Conservation (phyloP, 345 rosid genomes). For the Carallia pectinifolia region DNA sequence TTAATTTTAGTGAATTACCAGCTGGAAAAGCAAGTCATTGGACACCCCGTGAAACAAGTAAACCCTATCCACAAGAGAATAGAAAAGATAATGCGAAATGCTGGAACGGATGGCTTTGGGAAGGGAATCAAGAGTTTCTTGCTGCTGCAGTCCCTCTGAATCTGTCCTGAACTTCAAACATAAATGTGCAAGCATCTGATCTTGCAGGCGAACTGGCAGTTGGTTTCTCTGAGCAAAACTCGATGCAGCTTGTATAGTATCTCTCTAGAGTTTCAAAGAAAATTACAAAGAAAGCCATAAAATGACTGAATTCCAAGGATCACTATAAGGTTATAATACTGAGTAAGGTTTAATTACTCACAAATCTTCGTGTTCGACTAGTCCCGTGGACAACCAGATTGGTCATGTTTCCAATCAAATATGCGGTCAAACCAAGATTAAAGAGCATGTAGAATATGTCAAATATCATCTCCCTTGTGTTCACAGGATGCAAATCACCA, state of each 20-base stretch:
- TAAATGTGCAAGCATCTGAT: constrained; percentile 34
- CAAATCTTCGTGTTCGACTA: constrained; percentile 86
- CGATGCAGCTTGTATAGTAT: constrained; percentile 36
- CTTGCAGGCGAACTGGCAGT: constrained; percentile 29
- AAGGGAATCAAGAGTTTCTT: constrained; percentile 35
- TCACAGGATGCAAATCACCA: constrained; percentile 93
- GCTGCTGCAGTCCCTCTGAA: constrained; percentile 36
- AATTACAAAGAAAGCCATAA: neutral
- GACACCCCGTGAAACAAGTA: constrained; percentile 31
- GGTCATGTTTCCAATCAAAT: constrained; percentile 97
- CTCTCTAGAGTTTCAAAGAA: constrained; percentile 23
- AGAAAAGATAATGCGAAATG: constrained; percentile 35
- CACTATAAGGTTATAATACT: neutral
- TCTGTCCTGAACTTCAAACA: constrained; percentile 36
- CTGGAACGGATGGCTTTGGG: constrained; percentile 38
- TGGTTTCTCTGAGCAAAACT: constrained; percentile 34
- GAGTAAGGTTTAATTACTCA: constrained; percentile 31
- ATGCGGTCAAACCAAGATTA: constrained; percentile 86
- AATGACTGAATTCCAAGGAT: neutral
- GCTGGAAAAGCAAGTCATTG: constrained; percentile 29
- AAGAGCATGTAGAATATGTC: constrained; percentile 91
- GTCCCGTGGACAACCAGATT: constrained; percentile 96
- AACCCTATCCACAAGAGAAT: constrained; percentile 27
- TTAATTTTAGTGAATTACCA: constrained; percentile 16
- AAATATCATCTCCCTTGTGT: constrained; percentile 77